Evolutionary conservation across 208 protist species (phyloP).

Genomic region (Leptomonas pyrrhocoris): DNA sequence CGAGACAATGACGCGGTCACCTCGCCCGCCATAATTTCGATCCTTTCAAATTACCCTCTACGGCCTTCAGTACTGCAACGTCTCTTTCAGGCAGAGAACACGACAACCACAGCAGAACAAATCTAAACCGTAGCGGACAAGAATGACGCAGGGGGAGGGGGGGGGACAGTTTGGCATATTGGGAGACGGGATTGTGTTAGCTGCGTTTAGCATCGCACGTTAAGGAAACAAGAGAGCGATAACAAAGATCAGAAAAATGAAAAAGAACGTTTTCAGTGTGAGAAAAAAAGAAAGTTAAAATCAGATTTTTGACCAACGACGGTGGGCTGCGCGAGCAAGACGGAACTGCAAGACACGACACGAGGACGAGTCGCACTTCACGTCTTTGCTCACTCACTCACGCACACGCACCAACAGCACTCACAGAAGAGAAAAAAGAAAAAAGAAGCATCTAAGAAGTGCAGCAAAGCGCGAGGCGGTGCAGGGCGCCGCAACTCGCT

Average conservation of each 20-base stretch:
- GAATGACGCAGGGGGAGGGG: no score
- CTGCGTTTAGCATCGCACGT: background rate
- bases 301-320: slow-evolving; percentile 5
- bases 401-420: background rate
- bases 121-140: no score
- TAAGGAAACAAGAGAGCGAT: background rate
- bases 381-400: no score
- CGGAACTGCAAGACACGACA: background rate
- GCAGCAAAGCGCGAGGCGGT: background rate
- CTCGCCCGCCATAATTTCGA: no score
- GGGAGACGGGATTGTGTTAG: background rate
- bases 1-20: no score
- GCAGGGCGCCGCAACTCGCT: background rate
- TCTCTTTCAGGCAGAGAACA: no score
- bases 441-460: no score
- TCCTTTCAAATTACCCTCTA: no score
- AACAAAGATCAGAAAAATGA: background rate
- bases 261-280: slow-evolving; percentile 6
- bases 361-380: no score
- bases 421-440: slow-evolving; percentile 2
- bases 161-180: no score
- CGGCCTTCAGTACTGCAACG: no score
- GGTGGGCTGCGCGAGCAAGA: background rate
- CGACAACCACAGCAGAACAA: no score
- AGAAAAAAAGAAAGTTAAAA: slow-evolving; percentile 25